A percentile compares a stretch with the other conserved stretches of the same genome.
These are phyloP conservation scores for Termitomyces sp. DNA, from an alignment of 768 basidiomycete genomes.

Conservation along the genomic window DNA sequence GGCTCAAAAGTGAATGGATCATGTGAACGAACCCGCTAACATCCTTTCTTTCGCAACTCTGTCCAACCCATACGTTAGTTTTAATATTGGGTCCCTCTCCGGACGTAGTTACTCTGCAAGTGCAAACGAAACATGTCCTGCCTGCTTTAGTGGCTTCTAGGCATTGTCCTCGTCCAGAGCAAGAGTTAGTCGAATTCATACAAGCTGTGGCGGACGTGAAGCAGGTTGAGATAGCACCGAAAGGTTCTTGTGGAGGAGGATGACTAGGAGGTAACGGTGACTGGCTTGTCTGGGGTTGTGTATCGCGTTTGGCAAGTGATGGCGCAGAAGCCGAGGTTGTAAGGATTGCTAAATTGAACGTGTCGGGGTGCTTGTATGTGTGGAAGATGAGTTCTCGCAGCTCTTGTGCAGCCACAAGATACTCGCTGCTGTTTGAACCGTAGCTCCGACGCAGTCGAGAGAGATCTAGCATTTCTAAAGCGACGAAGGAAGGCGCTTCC, in stretches of 20 bases:
- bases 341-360: slow-evolving; percentile 48
- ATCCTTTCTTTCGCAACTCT: slow-evolving; percentile 73
- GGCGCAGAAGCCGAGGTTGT: slow-evolving; percentile 33
- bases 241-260: slow-evolving; percentile 45
- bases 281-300: slow-evolving; percentile 36
- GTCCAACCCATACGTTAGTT: slow-evolving; percentile 69
- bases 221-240: slow-evolving; percentile 60
- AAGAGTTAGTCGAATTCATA: slow-evolving; percentile 54
- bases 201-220: slow-evolving; percentile 51
- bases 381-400: slow-evolving; percentile 45
- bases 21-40: slow-evolving; percentile 62
- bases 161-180: slow-evolving; percentile 71
- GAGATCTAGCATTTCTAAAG: slow-evolving; percentile 53
- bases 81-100: slow-evolving; percentile 46
- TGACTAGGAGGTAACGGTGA: slow-evolving; percentile 39
- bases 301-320: slow-evolving; percentile 29
- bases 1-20: neutral
- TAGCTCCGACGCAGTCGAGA: slow-evolving; percentile 38
- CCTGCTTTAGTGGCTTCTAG: slow-evolving; percentile 56
- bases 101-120: slow-evolving; percentile 43
- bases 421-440: slow-evolving; percentile 52
- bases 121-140: slow-evolving; percentile 49
- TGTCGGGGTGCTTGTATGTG: slow-evolving; percentile 30
- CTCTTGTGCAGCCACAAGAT: slow-evolving; percentile 37
- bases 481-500: slow-evolving; percentile 52